Base-by-base conservation (phyloP, 129 eudicot species). In the Flaveria linearis region DNA sequence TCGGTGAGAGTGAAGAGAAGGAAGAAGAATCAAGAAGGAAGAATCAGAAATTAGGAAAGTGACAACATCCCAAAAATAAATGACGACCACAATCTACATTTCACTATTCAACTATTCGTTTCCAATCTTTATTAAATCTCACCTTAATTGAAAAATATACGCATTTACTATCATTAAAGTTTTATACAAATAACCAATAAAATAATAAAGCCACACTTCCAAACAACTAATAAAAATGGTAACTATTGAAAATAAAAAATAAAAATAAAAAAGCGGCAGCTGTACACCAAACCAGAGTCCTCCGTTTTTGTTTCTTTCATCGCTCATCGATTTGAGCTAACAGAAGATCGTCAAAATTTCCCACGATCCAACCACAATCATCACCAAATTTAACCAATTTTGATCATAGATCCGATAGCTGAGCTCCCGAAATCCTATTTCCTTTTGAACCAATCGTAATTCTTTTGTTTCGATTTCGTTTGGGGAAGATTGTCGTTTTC, bases 241-340 rank as follows among this genome's bases (percentile, higher is more conserved):
- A 30, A 78, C 61, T 51, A 80, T n/a, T 15, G 25, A 52, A 33
- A 43, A 46, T 6, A n/a, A 10, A 43, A 72, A 56, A 61, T 69
- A 52, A 7, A 50, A 78, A 28, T 25, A 81, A 74, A 86, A 90
- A 90, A 89, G 96, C 96, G 93, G 96, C 92, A 84, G 98, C 88
- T 82, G 81, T 84, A 89, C 89, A 88, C 88, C 90, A 88, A 92
- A 86, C 89, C 87, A 71, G 83, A 58, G 81, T 73, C 83, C 75
- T 80, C 83, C 81, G 74, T 68, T 80, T 84, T 79, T 79, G 82
- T 76, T 73, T 76, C 71, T 74, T 76, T 75, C 78, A 80, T 79
- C 79, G 95, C 90, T 86, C 86, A 83, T 86, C 87, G 82, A 77
- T 81, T 90, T 80, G 82, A 84, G 86, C 89, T 91, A 47, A 71